Evolutionary conservation across 331 rosid species (phyloP), one percentile per base, ranked within the genome.

Genomic region (Acacia pycnantha): DNA sequence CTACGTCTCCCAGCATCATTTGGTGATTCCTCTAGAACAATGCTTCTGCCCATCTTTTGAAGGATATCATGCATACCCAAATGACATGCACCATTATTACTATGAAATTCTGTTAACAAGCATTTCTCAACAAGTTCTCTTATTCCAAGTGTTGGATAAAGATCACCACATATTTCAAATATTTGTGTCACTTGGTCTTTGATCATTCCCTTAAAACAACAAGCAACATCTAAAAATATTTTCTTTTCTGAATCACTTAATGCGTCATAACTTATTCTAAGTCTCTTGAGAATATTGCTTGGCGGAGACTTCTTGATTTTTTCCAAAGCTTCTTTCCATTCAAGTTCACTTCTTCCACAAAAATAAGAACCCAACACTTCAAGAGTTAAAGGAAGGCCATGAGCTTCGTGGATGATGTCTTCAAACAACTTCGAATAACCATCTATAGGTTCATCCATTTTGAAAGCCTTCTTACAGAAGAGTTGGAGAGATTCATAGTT

Each of bases 381-480:
- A 21, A 80, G 64, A 8, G 83, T 67, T 24, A 71, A 61, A 13
- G 83, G 83, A 80, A 80, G 83, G 37, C 78, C 73, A 4, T 46
- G 27, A 6, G 83, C 33, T 46, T 29, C 13, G 11, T 19, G 14
- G 6, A 80, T 37, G 11, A 61, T 29, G 12, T 2, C 11, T 29
- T 14, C 29, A 1, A 65, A 72, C 19, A 80, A 22, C 40, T 58
- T 4, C 6, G 33, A 29, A 47, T n/a, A 80, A 35, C 13, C 65
- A 12, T 31, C 72, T 8, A 21, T 9, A 1, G 78, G 83, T 7
- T 80, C 56, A 13, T 58, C 41, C 22, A 19, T 22, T 29, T 61
- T 73, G 4, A 80, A 80, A 6, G 73, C 50, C 26, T 21, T 78
- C 12, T 46, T 16, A 33, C 65, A 46, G 2, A 77, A 48, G 1